Base-by-base conservation (phyloP, 176 grass and related monocot genomes). In the Aegilops speltoides region DNA sequence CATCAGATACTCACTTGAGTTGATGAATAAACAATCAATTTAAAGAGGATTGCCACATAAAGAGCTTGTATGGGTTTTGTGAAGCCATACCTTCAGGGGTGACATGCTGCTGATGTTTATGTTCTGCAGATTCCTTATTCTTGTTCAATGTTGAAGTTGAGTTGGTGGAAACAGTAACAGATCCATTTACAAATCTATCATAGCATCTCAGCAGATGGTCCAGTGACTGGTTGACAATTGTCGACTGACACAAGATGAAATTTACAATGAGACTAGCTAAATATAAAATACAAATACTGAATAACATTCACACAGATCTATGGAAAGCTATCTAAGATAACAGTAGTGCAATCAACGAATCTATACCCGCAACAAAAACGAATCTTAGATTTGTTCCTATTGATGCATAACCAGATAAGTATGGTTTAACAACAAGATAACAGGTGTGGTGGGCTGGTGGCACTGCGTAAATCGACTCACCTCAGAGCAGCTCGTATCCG, bases 141-240 rank as follows among this genome's bases (percentile, higher is more conserved):
- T 68, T 25, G 7, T 89, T 89, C 11, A 76, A 86, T 43, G 77
- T 91, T 13, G 84, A 86, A 33, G 79, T 38, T 65, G 65, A 38
- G 37, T 70, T 56, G 13, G 52, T 52, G 56, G 26, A 77, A 56
- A 83, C 41, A 50, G 63, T 65, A 77, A 74, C 43, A 85, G 82
- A 34, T 82, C 74, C 81, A 67, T 74, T 86, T 60, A 88, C 56
- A 10, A 91, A 26, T 88, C 91, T 93, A 75, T 86, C 82, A 43
- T 84, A 85, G 87, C 74, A 91, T 83, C 86, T 83, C 31, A 98
- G 83, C 85, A 98, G 72, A 89, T 93, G 96, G 64, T 89, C 79
- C 88, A 96, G 80, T 69, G 79, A 78, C 76, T 79, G 63, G 29
- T 83, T 87, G 28, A 93, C 28, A 73, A 59, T 90, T 88, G 67